phyloP scores from a whole-genome alignment of 2,329 filamentous ascomycete genomes.

The Stagonosporopsis rhizophila region DNA sequence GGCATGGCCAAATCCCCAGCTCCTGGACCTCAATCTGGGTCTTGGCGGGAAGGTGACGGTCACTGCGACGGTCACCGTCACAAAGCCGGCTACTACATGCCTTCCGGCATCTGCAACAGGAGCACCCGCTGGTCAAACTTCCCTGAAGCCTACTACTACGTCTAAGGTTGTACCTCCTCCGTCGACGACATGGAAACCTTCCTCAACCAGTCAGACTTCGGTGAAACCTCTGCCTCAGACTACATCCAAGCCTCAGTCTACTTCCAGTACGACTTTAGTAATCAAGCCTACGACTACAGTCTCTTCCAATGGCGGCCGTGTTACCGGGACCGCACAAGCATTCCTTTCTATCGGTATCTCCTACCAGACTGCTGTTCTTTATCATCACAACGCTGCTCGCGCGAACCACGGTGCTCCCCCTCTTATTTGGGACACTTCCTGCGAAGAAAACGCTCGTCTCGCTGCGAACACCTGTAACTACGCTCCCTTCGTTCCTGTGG shows the following conservation, averaged over 20 bases:
- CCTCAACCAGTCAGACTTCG: not conserved
- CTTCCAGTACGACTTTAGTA: not conserved
- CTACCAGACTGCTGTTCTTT: slow-evolving; percentile 53
- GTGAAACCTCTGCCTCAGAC: too few species aligned
- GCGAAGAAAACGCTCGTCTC: slow-evolving; percentile 27
- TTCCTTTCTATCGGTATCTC: slow-evolving; percentile 32
- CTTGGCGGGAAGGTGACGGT: not conserved
- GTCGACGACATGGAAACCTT: not conserved
- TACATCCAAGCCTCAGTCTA: not conserved
- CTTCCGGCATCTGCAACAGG: not conserved
- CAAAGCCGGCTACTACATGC: not conserved
- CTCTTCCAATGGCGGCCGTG: not conserved
- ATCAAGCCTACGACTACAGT: not conserved
- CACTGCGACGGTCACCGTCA: not conserved
- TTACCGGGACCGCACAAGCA: slow-evolving; percentile 13
- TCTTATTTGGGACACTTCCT: slow-evolving; percentile 73
- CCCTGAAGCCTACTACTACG: not conserved
- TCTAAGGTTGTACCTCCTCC: not conserved
- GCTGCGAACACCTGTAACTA: not conserved
- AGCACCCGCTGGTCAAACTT: not conserved
- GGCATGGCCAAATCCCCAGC: not conserved
- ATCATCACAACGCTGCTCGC: slow-evolving; percentile 87
- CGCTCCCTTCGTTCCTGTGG: slow-evolving; percentile 1
- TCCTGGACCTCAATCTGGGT: not conserved
- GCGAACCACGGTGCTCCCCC: slow-evolving; percentile 75